Conservation (phyloP, 441 rosid species). For the Syzygium malaccense region DNA sequence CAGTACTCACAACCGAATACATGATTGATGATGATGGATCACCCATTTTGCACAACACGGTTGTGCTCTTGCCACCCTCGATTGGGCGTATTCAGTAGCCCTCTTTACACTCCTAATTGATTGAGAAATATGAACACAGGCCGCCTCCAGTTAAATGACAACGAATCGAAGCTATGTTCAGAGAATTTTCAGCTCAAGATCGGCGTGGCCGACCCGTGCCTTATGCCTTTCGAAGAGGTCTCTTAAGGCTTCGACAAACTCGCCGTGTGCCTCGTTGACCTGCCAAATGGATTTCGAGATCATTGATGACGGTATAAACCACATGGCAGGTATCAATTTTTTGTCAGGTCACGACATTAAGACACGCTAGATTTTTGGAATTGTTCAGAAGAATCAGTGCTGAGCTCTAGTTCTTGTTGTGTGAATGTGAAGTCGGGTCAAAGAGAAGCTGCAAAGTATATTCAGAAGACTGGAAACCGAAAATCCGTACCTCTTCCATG, state of each 20-base stretch:
- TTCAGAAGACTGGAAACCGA: constrained; percentile 2
- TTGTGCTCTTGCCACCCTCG: background rate
- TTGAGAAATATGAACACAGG: background rate
- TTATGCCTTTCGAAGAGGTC: constrained; percentile 53
- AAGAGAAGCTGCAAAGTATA: background rate
- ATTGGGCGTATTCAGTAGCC: background rate
- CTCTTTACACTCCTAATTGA: background rate
- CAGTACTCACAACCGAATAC: background rate
- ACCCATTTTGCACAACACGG: background rate
- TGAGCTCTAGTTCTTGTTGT: background rate
- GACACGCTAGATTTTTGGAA: background rate
- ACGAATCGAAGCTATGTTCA: constrained; percentile 5
- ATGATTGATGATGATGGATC: background rate
- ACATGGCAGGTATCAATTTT: background rate
- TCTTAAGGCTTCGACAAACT: constrained; percentile 43
- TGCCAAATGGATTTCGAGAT: constrained; percentile 1
- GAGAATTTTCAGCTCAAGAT: constrained; percentile 40
- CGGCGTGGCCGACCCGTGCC: constrained; percentile 32
- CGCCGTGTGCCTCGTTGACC: constrained; percentile 31
- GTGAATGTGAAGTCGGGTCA: background rate
- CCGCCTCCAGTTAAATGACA: background rate
- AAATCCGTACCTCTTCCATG: background rate
- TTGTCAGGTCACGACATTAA: background rate
- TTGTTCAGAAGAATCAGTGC: background rate
- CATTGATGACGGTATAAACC: background rate